Percentiles rank a stretch among this genome's conserved stretches.
phyloP scores from a whole-genome alignment of 176 grass and related monocot genomes.

The Hsuehochloa calcarea region DNA sequence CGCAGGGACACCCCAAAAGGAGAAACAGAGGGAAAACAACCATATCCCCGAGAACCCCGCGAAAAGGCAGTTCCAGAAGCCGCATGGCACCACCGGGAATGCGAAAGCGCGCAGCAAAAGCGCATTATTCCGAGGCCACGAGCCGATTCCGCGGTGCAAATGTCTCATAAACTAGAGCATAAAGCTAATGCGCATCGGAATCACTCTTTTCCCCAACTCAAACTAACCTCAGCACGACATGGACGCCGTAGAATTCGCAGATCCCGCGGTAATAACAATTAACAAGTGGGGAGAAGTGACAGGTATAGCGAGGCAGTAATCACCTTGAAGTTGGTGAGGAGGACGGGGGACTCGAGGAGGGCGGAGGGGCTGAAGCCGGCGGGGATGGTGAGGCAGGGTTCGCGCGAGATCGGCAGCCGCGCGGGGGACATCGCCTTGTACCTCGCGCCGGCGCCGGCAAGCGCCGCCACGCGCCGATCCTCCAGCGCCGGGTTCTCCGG shows the following conservation, averaged over 20 bases:
- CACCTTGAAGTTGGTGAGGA: conserved; percentile 89
- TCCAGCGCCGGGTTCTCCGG: conserved; percentile 41
- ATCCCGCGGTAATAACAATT: conserved; percentile 33
- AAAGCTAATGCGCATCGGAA: conserved; percentile 62
- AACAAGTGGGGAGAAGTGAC: neutral
- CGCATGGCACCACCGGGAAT: conserved; percentile 44
- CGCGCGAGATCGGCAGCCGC: conserved; percentile 75
- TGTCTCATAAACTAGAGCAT: conserved; percentile 37
- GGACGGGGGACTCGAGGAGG: conserved; percentile 85
- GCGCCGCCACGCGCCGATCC: conserved; percentile 56
- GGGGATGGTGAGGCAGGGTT: conserved; percentile 83
- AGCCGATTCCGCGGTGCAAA: conserved; percentile 37
- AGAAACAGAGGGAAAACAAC: conserved; percentile 33
- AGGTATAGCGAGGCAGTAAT: neutral
- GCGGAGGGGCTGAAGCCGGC: conserved; percentile 80
- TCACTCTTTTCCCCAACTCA: conserved; percentile 34
- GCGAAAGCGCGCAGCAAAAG: conserved; percentile 52
- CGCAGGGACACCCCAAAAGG: conserved; percentile 43
- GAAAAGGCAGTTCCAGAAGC: conserved; percentile 42
- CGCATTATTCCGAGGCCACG: conserved; percentile 50
- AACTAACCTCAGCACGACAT: conserved; percentile 27
- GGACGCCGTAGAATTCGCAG: conserved; percentile 33
- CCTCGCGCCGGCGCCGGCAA: conserved; percentile 56
- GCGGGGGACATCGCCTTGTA: conserved; percentile 98
- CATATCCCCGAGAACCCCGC: conserved; percentile 37